These are phyloP conservation scores for Populus nigra DNA, from an alignment of 345 rosid species.

Conservation along the genomic window DNA sequence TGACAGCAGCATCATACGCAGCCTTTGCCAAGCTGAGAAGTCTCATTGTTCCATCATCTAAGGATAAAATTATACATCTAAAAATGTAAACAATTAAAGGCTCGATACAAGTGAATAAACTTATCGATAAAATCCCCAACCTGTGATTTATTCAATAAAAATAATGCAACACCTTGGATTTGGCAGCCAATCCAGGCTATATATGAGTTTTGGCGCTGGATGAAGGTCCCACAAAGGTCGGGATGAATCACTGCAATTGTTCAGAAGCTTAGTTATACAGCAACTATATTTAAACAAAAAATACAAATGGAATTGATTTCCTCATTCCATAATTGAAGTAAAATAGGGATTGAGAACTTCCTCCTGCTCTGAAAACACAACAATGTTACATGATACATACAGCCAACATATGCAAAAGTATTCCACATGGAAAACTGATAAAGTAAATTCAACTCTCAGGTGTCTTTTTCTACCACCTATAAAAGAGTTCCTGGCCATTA, in stretches of 20 bases:
- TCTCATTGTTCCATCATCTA: slow-evolving; percentile 78
- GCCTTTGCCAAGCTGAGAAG: slow-evolving; percentile 67
- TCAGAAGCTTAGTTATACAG: slow-evolving; percentile 9
- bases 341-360: not conserved
- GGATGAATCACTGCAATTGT: slow-evolving; percentile 71
- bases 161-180: slow-evolving; percentile 61
- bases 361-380: not conserved
- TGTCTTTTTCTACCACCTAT: not conserved
- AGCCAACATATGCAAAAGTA: not conserved
- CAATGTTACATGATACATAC: not conserved
- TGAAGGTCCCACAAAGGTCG: slow-evolving; percentile 80
- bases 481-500: not conserved
- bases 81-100: slow-evolving; percentile 18
- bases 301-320: not conserved
- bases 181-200: slow-evolving; percentile 70
- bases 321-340: not conserved
- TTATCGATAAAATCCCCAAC: not conserved
- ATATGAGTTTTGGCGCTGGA: slow-evolving; percentile 59
- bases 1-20: slow-evolving; percentile 70
- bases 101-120: slow-evolving; percentile 8
- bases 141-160: not conserved
- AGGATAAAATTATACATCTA: slow-evolving; percentile 68
- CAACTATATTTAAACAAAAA: not conserved
- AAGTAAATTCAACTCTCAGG: not conserved
- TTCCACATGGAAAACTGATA: not conserved